Base-by-base conservation (phyloP, 2,329 filamentous ascomycete species). In the Dendrostoma leiphaemia region DNA sequence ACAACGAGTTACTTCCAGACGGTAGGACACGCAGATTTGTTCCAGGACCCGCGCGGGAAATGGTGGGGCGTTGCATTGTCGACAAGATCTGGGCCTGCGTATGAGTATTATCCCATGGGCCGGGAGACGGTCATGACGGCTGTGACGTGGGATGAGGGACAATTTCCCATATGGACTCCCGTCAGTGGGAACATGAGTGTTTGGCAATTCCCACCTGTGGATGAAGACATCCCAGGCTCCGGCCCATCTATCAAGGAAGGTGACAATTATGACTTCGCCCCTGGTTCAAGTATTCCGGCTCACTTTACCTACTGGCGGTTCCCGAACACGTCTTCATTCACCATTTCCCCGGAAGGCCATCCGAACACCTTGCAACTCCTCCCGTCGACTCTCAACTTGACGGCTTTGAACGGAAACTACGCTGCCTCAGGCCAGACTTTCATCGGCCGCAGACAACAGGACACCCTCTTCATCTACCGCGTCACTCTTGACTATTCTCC, bases 251-350 rank as follows among this genome's bases (percentile, higher is more conserved):
- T 58, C 60, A 62, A 54, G 51, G 45, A 61, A 13, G 50, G 55
- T 2, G 67, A 70, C 34, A 58, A 67, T 37, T 45, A 69, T 17
- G 60, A 64, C 57, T 69, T 69, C 58, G 58, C 66, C 7, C 69
- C 73, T 0, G 69, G 69, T 0, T 71, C 71, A 1, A 59, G 62
- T 0, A 64, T 85, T 0, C 81, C 82, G 3, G 69, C 70, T 0
- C 78, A 85, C 60, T 80, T 85, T 58, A 73, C 80, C 1, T 72
- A 81, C 69, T 83, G 81, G 72, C 73, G 83, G 4, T 79, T 74
- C 10, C 82, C 81, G 1, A 69, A 73, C 28, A 61, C 70, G 0
- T 67, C 65, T 47, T 72, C 69, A 56, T 85, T 75, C 68, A 69
- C 64, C 1, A 58, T 78, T 15, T 83, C 76, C 0, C 72, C 72